Evolutionary conservation across 495 filamentous ascomycete genomes (phyloP).

Genomic region (Aspergillus mulundensis): DNA sequence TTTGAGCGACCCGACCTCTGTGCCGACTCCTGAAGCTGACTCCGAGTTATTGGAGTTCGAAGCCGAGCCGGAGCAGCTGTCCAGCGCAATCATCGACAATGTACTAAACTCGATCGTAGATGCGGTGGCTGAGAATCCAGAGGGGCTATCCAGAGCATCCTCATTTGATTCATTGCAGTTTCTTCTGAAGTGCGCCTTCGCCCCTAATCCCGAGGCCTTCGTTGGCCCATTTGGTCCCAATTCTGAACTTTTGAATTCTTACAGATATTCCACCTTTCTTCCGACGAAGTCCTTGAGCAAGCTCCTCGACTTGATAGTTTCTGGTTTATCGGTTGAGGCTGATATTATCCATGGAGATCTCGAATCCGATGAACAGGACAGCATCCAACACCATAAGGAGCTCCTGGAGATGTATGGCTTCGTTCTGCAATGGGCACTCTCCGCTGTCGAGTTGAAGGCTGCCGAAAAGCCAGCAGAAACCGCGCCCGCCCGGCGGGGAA

Average conservation of each 20-base stretch:
- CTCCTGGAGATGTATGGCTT: constrained; percentile 94
- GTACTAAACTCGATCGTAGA: constrained; percentile 92
- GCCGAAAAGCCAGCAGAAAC: constrained; percentile 77
- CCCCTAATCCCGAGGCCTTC: constrained; percentile 46
- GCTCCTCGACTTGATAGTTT: constrained; percentile 87
- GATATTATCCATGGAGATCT: constrained; percentile 81
- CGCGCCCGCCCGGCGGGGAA: constrained; percentile 63
- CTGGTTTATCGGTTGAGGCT: constrained; percentile 87
- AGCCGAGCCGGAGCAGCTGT: constrained; percentile 80
- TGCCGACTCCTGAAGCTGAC: constrained; percentile 86
- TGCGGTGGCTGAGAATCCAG: constrained; percentile 84
- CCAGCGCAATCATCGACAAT: constrained; percentile 69
- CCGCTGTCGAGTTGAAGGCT: constrained; percentile 87
- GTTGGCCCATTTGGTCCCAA: constrained; percentile 40
- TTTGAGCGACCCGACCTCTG: constrained; percentile 79
- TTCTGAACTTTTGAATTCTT: constrained; percentile 60
- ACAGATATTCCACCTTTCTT: constrained; percentile 77
- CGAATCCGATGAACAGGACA: constrained; percentile 86
- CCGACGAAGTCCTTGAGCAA: constrained; percentile 82
- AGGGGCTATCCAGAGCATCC: constrained; percentile 71
- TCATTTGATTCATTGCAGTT: constrained; percentile 92
- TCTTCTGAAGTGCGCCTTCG: constrained; percentile 88
- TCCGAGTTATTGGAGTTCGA: constrained; percentile 84
- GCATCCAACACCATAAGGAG: constrained; percentile 78
- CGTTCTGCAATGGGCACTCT: constrained; percentile 89